These are phyloP conservation scores for Colletotrichum paranaense DNA, from an alignment of 2,329 filamentous ascomycete species.

Conservation along the genomic window DNA sequence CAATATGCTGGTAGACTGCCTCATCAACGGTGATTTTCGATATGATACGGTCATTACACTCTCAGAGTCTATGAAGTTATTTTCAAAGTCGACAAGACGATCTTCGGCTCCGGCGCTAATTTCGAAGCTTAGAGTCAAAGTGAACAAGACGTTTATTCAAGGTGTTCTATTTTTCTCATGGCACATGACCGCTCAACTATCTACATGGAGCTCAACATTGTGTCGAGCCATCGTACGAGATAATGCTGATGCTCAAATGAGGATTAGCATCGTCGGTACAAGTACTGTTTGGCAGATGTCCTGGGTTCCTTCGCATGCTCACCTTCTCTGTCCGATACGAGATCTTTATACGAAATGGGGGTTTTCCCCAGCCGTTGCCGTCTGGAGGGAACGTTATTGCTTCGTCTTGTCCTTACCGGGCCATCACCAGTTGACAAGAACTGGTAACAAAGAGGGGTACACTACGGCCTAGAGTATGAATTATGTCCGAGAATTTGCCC, in stretches of 20 bases:
- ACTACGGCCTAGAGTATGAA: neutral
- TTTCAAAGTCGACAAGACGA: neutral
- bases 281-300: neutral
- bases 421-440: conserved; percentile 26
- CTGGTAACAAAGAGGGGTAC: conserved; percentile 2
- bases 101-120: no score
- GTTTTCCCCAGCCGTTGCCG: neutral
- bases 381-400: neutral
- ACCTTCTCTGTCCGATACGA: neutral
- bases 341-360: neutral
- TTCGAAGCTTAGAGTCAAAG: no score
- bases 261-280: neutral
- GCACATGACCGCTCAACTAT: neutral
- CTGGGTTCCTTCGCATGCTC: neutral
- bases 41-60: no score
- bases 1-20: neutral
- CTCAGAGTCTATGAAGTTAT: neutral
- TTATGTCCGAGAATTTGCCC: neutral
- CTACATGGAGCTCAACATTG: neutral
- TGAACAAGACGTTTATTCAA: no score
- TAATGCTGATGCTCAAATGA: neutral
- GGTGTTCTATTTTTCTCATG: no score
- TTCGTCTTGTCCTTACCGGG: neutral
- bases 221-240: neutral
- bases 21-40: neutral